Base-by-base conservation (phyloP, 1,284 basidiomycete species). In the Ceratobasidium sp. region DNA sequence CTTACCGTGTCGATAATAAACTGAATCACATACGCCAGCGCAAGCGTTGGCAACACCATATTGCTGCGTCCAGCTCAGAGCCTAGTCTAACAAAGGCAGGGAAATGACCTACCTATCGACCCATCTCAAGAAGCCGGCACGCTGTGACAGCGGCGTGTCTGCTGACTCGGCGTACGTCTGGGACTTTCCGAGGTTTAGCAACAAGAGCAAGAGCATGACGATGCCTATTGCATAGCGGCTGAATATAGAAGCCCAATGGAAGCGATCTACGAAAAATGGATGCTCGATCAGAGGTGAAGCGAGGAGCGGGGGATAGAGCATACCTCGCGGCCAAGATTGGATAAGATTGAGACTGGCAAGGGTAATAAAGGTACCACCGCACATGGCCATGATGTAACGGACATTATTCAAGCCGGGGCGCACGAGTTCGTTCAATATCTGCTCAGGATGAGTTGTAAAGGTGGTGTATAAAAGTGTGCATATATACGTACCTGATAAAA, bases 241-340 rank as follows among this genome's bases (percentile, higher is more conserved):
- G 40, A 69, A 16, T 23, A 69, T 69, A 2, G 66, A 69, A 5
- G 54, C 51, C 66, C 66, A 69, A 1, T 69, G 66, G 42, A 69
- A 69, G 8, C 66, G 66, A 25, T 69, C 66, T 69, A 44, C 8
- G 7, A 33, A 38, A 23, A 42, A 40, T n/a, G 18, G 7, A 7
- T 7, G 7, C 11, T 38, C 36, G 9, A 38, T 38, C 36, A 2
- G 36, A 38, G 36, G 36, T 11, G 11, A 9, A 38, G 9, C 9
- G 36, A 12, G 9, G 11, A 9, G 36, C 2, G 11, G 36, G 9
- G 9, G 11, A 9, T 8, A 12, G 11, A 9, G 21, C 23, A 21
- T 33, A 69, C 66, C 66, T 58, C 42, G 38, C 21, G 66, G 66
- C 66, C 66, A 69, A n/a, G 66, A 58, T 21, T 71, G 67, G 21